Evolutionary conservation across 306 rosid species (phyloP).

Genomic region (Chamaecrista fasciculata): DNA sequence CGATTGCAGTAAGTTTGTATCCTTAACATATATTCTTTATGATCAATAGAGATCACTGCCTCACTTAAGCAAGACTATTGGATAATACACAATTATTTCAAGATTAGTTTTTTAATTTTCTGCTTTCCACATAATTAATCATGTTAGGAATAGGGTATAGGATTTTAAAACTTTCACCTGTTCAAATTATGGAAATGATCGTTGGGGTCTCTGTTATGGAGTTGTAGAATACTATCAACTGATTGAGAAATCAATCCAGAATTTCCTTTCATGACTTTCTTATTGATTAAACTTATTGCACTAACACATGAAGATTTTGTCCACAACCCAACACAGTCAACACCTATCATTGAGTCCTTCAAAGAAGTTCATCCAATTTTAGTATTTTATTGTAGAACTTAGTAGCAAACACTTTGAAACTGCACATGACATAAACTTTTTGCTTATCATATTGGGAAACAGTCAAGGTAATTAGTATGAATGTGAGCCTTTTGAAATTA

Average conservation of each 20-base stretch:
- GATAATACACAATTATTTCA: neutral
- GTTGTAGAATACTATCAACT: neutral
- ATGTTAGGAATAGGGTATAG: neutral
- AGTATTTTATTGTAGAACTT: neutral
- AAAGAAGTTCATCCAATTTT: neutral
- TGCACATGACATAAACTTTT: neutral
- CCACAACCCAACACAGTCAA: neutral
- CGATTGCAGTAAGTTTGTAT: constrained; percentile 85
- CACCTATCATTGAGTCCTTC: neutral
- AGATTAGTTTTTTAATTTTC: constrained; percentile 9
- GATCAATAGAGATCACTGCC: neutral
- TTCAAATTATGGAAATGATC: constrained; percentile 17
- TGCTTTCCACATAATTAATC: neutral
- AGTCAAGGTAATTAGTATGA: neutral
- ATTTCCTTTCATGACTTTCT: neutral
- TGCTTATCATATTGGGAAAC: constrained; percentile 11
- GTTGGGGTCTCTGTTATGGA: neutral
- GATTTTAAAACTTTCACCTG: neutral
- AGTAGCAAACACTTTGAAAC: neutral
- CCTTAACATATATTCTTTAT: constrained; percentile 4
- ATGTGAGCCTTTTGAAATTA: neutral
- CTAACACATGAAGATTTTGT: neutral
- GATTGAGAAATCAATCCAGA: constrained; percentile 7
- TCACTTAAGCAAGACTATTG: constrained; percentile 17
- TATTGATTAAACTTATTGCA: neutral